These are phyloP conservation scores for Phyllosticta citribraziliensis DNA, from an alignment of 2,329 filamentous ascomycete species.

Conservation along the genomic window DNA sequence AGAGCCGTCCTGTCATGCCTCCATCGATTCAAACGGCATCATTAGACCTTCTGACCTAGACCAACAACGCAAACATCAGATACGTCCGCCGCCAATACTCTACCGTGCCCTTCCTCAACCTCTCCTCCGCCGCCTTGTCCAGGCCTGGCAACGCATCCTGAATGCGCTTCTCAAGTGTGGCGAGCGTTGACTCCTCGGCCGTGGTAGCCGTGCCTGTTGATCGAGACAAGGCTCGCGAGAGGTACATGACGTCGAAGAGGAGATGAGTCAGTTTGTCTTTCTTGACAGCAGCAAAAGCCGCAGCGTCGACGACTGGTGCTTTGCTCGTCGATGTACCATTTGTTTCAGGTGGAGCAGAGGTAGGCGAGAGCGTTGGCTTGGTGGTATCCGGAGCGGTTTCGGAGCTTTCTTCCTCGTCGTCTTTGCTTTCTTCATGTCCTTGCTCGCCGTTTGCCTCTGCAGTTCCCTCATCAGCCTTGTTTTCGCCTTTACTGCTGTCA, in stretches of 20 bases:
- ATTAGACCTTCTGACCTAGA: slow-evolving; percentile 14
- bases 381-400: not conserved
- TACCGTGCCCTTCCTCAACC: slow-evolving; percentile 51
- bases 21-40: not conserved
- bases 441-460: slow-evolving; percentile 10
- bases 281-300: slow-evolving; percentile 12
- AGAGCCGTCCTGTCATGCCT: not conserved
- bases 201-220: not conserved
- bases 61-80: slow-evolving; percentile 70
- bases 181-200: slow-evolving; percentile 5
- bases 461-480: slow-evolving; percentile 9
- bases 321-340: not conserved
- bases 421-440: slow-evolving; percentile 1
- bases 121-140: slow-evolving; percentile 39
- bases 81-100: slow-evolving; percentile 80
- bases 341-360: not conserved
- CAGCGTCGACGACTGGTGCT: not conserved
- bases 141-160: slow-evolving; percentile 38
- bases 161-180: slow-evolving; percentile 28
- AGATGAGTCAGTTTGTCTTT: slow-evolving; percentile 27
- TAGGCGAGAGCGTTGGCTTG: not conserved
- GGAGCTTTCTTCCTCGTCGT: not conserved
- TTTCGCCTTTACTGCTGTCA: slow-evolving; percentile 4
- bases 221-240: slow-evolving; percentile 24
- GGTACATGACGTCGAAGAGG: slow-evolving; percentile 35